Conservation (phyloP, 2,329 filamentous ascomycete genomes). For the Epichloe uncinata region DNA sequence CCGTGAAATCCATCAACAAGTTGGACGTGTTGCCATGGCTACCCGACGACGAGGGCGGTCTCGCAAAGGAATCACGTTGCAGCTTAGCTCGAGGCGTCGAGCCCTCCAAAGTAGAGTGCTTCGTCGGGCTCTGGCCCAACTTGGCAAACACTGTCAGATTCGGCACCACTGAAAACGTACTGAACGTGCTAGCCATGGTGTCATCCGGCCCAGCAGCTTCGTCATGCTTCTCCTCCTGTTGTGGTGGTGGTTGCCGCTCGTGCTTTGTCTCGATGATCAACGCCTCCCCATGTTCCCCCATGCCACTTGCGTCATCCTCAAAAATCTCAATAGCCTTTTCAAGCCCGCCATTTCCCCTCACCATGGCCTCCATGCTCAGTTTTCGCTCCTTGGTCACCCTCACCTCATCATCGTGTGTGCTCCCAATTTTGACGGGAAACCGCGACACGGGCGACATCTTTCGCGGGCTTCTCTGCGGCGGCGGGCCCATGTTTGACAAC, state of each 20-base stretch:
- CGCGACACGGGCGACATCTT: slow-evolving; percentile 40
- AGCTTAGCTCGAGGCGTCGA: slow-evolving; percentile 25
- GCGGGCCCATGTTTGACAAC: slow-evolving; percentile 1
- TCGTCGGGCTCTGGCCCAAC: slow-evolving; percentile 52
- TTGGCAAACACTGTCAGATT: slow-evolving; percentile 75
- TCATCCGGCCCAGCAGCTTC: slow-evolving; percentile 48
- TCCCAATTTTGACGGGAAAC: slow-evolving; percentile 46
- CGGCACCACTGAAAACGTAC: slow-evolving; percentile 78
- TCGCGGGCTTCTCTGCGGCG: slow-evolving; percentile 28
- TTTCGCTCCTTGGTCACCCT: slow-evolving; percentile 21
- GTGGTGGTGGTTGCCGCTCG: slow-evolving; percentile 11
- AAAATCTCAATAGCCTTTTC: slow-evolving; percentile 49
- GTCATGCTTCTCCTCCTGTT: slow-evolving; percentile 15
- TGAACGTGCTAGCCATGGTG: slow-evolving; percentile 70
- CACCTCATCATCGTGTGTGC: slow-evolving; percentile 12
- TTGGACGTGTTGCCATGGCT: slow-evolving; percentile 56
- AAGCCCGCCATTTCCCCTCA: slow-evolving; percentile 41
- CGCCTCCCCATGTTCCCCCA: slow-evolving; percentile 18
- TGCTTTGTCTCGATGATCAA: slow-evolving; percentile 15
- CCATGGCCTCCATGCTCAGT: slow-evolving; percentile 37
- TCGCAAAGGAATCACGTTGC: slow-evolving; percentile 17
- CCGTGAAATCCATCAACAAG: slow-evolving; percentile 77
- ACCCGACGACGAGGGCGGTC: slow-evolving; percentile 17
- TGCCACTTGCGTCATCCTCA: slow-evolving; percentile 34
- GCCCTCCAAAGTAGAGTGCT: slow-evolving; percentile 28